Base-by-base conservation (phyloP, 225 moss, liverwort and hornwort species). In the Marchantia paleacea region DNA sequence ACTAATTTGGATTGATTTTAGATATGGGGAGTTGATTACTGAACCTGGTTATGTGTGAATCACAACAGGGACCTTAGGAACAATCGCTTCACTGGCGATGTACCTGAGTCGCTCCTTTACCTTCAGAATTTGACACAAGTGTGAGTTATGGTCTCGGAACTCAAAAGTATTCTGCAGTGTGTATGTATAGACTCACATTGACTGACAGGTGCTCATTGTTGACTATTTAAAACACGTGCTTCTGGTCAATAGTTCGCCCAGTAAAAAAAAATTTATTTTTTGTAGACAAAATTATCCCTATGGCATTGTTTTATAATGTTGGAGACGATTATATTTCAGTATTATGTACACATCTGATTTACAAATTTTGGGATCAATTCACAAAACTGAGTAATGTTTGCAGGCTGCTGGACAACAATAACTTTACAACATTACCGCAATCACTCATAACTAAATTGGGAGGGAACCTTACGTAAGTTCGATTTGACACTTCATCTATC, bases 61-160 rank as follows among this genome's bases (percentile, higher is more conserved):
- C 39, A 5, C 39, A 39, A 39, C 76, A 79, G 79, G 52, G 79
- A 79, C 28, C 68, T 79, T 30, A 79, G 79, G 20, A 69, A 69
- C n/a, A 79, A 79, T 54, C 68, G 10, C 19, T 69, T 79, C 68
- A 68, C n/a, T 24, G 79, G 79, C 18, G 29, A 18, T 13, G 31
- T 79, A 52, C 79, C 79, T 53, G 52, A 50, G 31, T 12, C 29
- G 52, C 52, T 79, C 19, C 67, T 67, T 10, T 7, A 0, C 14
- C 78, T 79, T 69, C 16, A 49, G 20, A 66, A 51, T 10, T 50
- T 79, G 6, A 29, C 67, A 52, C 7, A 11, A n/a, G 1, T 65
- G 77, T 78, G 64, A 31, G 77, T 78, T 3, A 39, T 39, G 39
- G 39, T 39, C 2, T 39, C 39, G 5, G 39, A 39, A 39, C 39